Evolutionary conservation across 345 rosid genomes (phyloP), one percentile per base, ranked within the genome.

Genomic region (Odontarrhena argentea): DNA sequence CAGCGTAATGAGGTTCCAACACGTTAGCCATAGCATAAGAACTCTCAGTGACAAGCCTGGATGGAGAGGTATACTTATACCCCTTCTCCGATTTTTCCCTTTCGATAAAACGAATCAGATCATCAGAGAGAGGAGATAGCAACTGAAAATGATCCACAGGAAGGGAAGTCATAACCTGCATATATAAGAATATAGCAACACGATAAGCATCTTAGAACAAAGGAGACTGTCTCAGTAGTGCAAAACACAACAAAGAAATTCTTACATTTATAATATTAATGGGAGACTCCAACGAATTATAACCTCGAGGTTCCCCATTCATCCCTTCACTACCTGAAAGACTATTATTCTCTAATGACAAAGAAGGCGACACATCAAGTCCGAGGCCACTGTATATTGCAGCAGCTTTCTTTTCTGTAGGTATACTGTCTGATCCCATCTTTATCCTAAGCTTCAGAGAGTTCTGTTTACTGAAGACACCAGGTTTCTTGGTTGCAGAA

Each of bases 341-440:
- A 74, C 95, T 87, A 40, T 82, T 86, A 40, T 85, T 60, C 74
- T 88, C 96, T 75, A 80, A 24, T 42, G 99, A 93, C 56, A 92
- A 81, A 51, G 96, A 85, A 54, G 97, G 99, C 7, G 97, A 91
- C 54, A 67, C 77, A 70, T 87, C 96, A 77, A 94, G 99, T 55
- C 99, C 99, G 54, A 91, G 96, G 53, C 92, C 96, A 80, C 91
- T 84, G 76, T 91, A 87, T 69, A 94, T 85, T 28, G 81, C 96
- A 55, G 81, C 96, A 74, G 85, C 91, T 81, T 83, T 94, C 60
- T 86, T 88, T 78, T 68, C 76, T 45, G 88, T 77, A 35, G 82
- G 70, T 81, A 83, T 76, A 83, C 84, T 89, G 77, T 86, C 93
- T 43, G 96, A 74, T 67, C 94, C 91, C 73, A 87, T 76, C 86